Conservation (phyloP, 1,284 basidiomycete species). For the Cryptococcus wingfieldii region DNA sequence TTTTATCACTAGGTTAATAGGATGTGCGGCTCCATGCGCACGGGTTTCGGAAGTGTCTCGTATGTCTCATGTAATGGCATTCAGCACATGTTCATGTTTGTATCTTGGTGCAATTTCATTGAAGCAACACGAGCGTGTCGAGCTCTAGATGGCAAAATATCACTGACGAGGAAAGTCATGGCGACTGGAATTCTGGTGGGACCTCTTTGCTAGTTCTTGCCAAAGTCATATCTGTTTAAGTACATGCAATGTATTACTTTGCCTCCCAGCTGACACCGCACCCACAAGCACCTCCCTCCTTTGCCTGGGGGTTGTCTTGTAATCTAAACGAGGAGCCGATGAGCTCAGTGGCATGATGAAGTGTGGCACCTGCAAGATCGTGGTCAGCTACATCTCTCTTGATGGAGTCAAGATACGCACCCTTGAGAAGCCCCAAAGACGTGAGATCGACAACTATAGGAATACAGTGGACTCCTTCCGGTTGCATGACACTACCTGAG, state of each 20-base stretch:
- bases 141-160: too few relatives aligned
- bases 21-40: too few relatives aligned
- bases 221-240: too few relatives aligned
- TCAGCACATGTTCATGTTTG: too few relatives aligned
- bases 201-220: too few relatives aligned
- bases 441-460: conserved; percentile 46
- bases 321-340: conserved; percentile 56
- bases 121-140: too few relatives aligned
- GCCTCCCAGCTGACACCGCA: conserved; percentile 55
- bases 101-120: too few relatives aligned
- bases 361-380: conserved; percentile 50
- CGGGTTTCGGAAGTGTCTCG: too few relatives aligned
- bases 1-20: too few relatives aligned
- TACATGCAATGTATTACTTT: conserved; percentile 13
- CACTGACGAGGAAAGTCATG: too few relatives aligned
- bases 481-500: conserved; percentile 33
- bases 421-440: conserved; percentile 46
- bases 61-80: too few relatives aligned
- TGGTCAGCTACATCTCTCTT: neutral
- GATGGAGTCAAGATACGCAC: conserved; percentile 16
- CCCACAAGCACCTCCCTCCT: conserved; percentile 55
- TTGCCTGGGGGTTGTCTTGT: conserved; percentile 55
- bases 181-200: too few relatives aligned
- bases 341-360: conserved; percentile 58
- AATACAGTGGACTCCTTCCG: conserved; percentile 38